Evolutionary conservation across 2,329 filamentous ascomycete genomes (phyloP).

Genomic region (Talaromyces funiculosus): DNA sequence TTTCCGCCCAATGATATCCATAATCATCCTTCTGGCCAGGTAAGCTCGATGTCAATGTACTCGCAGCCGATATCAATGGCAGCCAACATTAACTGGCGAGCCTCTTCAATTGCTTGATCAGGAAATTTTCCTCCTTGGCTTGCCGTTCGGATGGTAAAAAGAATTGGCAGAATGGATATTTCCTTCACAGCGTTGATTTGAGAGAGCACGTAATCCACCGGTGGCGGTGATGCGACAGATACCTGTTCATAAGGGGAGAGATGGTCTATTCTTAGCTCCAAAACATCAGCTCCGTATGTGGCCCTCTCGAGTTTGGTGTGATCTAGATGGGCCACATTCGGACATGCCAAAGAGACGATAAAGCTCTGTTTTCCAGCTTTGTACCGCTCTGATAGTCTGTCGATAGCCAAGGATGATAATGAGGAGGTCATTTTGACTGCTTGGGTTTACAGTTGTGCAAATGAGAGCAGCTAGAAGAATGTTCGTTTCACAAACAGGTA

Average conservation of each 20-base stretch:
- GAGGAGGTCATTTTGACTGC: neutral
- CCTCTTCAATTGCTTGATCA: neutral
- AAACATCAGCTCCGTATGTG: neutral
- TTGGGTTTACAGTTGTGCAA: neutral
- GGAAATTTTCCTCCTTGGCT: neutral
- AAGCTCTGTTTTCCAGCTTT: neutral
- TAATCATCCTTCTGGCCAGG: neutral
- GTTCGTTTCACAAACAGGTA: neutral
- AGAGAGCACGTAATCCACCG: neutral
- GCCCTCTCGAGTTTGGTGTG: neutral
- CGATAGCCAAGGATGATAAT: neutral
- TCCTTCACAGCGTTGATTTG: neutral
- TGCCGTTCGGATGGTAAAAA: neutral
- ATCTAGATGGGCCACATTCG: neutral
- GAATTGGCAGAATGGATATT: neutral
- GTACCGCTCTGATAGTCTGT: neutral
- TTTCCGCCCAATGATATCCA: neutral
- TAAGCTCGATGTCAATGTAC: constrained; percentile 4
- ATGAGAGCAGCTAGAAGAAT: neutral
- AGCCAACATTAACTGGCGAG: neutral
- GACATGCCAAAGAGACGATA: neutral
- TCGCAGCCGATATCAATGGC: neutral
- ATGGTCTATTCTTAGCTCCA: constrained; percentile 2
- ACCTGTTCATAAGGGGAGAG: neutral
- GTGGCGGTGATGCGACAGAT: neutral